Percentiles rank a stretch among this genome's conserved stretches.
These are phyloP conservation scores for Didymella pinodella DNA, from an alignment of 2,329 filamentous ascomycete species.

Conservation along the genomic window DNA sequence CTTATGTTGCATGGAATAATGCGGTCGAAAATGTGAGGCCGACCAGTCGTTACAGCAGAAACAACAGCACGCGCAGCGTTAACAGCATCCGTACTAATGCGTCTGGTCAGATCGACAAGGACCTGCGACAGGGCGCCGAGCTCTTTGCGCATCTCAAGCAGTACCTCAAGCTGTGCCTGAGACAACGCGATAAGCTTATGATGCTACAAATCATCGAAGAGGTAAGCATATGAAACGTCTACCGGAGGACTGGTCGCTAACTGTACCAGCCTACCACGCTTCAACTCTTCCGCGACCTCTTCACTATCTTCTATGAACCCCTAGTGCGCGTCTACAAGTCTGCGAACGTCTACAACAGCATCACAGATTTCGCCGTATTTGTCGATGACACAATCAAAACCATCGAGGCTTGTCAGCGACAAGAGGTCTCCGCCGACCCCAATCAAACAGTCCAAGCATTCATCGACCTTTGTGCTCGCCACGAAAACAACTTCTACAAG, in stretches of 20 bases:
- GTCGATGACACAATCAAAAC: conserved; percentile 91
- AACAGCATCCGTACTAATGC: conserved; percentile 38
- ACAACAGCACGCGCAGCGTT: conserved; percentile 45
- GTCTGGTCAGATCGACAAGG: conserved; percentile 70
- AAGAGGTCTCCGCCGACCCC: conserved; percentile 90
- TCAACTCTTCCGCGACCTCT: conserved; percentile 93
- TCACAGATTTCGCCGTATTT: conserved; percentile 94
- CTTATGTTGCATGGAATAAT: conserved; percentile 94
- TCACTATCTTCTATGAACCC: conserved; percentile 98
- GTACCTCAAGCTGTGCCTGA: conserved; percentile 86
- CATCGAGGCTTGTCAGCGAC: conserved; percentile 70
- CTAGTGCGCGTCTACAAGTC: conserved; percentile 98
- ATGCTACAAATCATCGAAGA: conserved; percentile 96
- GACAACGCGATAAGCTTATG: conserved; percentile 95
- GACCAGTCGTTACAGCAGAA: conserved; percentile 41
- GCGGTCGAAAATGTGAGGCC: conserved; percentile 78
- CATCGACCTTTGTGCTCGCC: conserved; percentile 92
- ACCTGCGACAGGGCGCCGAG: conserved; percentile 87
- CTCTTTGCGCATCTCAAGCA: conserved; percentile 96
- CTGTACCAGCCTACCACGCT: conserved; percentile 76
- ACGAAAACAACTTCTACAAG: conserved; percentile 98
- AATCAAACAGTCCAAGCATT: conserved; percentile 99
- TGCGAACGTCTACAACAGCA: conserved; percentile 95
- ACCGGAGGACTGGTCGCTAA: conserved; percentile 25
- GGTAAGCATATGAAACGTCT: conserved; percentile 39